These are phyloP conservation scores for Millerago galiae DNA, from an alignment of 805 yeast species.

Conservation along the genomic window DNA sequence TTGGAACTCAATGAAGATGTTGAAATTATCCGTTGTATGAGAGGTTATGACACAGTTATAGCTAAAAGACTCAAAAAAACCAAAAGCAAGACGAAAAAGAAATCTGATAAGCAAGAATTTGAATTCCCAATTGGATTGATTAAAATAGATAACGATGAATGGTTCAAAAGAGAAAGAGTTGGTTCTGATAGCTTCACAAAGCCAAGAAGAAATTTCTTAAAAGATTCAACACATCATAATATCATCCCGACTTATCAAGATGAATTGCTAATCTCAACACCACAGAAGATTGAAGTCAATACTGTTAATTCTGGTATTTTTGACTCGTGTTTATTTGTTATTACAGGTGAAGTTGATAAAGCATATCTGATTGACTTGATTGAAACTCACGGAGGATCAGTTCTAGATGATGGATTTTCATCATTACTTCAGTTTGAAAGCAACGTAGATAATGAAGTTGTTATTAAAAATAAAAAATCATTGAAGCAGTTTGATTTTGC, in stretches of 20 bases:
- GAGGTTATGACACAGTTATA: constrained; percentile 53
- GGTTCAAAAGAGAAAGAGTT: constrained; percentile 30
- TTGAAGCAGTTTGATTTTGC: constrained; percentile 40
- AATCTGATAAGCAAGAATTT: constrained; percentile 7
- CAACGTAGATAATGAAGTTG: not conserved
- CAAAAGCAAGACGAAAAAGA: constrained; percentile 4
- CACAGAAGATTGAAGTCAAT: not conserved
- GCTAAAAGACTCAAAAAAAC: constrained; percentile 24
- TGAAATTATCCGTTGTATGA: constrained; percentile 40
- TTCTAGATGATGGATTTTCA: constrained; percentile 30
- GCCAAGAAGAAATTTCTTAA: constrained; percentile 9
- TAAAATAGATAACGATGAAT: constrained; percentile 27
- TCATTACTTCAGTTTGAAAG: constrained; percentile 16
- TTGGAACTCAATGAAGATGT: constrained; percentile 10
- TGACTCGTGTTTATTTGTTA: constrained; percentile 31
- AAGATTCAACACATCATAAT: constrained; percentile 6
- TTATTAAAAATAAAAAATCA: constrained; percentile 5
- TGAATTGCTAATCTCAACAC: constrained; percentile 7
- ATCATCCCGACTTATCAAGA: constrained; percentile 12
- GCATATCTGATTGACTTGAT: constrained; percentile 30
- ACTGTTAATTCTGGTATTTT: constrained; percentile 18
- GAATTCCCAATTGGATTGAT: constrained; percentile 25
- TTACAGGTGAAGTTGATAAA: constrained; percentile 29
- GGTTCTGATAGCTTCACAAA: constrained; percentile 10
- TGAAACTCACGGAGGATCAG: constrained; percentile 36